Percentiles rank a stretch among this genome's conserved stretches.
These are phyloP conservation scores for Magnaporthales sp. DNA, from an alignment of 2,329 filamentous ascomycete genomes.

Conservation along the genomic window DNA sequence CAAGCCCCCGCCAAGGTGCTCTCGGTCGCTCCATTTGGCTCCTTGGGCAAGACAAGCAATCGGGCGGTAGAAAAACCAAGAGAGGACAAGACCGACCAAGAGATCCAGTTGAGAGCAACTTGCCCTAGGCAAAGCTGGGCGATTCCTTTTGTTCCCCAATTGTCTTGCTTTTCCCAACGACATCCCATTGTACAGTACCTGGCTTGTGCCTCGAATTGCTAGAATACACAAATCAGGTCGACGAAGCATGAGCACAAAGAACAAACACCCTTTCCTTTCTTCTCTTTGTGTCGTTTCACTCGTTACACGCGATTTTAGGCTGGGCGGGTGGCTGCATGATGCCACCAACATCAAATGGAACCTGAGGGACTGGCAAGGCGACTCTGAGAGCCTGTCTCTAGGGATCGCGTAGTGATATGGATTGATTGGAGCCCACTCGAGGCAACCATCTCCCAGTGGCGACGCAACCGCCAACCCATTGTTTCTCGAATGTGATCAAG, in stretches of 20 bases:
- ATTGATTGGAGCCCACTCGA: neutral
- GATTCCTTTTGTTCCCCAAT: neutral
- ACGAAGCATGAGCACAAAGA: neutral
- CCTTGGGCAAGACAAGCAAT: neutral
- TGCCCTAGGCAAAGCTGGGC: neutral
- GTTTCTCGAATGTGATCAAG: too few relatives aligned
- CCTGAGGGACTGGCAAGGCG: neutral
- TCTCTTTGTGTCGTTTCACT: neutral
- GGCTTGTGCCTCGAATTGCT: neutral
- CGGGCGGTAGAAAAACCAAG: neutral
- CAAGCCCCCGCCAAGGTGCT: neutral
- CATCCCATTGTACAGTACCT: neutral
- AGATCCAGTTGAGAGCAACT: too few relatives aligned
- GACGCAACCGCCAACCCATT: neutral
- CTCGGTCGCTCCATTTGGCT: neutral
- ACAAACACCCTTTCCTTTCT: neutral
- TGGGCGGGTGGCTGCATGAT: neutral
- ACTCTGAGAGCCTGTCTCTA: neutral
- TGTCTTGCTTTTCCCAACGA: neutral
- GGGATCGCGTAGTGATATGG: neutral
- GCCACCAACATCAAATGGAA: neutral
- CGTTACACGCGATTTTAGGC: neutral
- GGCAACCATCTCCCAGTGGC: neutral
- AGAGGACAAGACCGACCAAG: neutral
- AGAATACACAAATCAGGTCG: too few relatives aligned